phyloP scores from a whole-genome alignment of 2,329 filamentous ascomycete genomes.

The Diaporthe vaccinii region DNA sequence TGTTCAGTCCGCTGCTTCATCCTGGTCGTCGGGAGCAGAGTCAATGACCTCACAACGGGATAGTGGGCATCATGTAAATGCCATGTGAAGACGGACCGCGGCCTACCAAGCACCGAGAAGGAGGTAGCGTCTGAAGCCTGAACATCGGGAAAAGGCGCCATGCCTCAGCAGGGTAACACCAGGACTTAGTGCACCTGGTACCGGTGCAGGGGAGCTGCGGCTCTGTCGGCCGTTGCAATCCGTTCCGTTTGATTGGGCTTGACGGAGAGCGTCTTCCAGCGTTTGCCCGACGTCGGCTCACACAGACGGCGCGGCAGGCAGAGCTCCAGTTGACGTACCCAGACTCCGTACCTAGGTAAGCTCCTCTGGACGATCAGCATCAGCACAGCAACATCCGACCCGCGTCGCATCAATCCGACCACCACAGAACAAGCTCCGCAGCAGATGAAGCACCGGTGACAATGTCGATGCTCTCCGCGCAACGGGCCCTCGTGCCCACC shows the following conservation, averaged over 20 bases:
- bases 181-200: neutral
- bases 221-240: slow-evolving; percentile 26
- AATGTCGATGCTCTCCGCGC: slow-evolving; percentile 41
- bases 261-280: slow-evolving; percentile 6
- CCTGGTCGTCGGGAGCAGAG: neutral
- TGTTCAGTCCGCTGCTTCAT: neutral
- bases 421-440: slow-evolving; percentile 1
- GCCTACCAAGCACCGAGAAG: neutral
- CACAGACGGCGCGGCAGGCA: slow-evolving; percentile 11
- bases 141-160: neutral
- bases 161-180: neutral
- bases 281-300: slow-evolving; percentile 26
- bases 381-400: slow-evolving; percentile 23
- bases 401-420: slow-evolving; percentile 21
- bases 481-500: slow-evolving; percentile 39
- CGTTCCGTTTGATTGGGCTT: slow-evolving; percentile 30
- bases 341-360: neutral
- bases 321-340: slow-evolving; percentile 27
- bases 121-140: slow-evolving; percentile 2
- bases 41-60: slow-evolving; percentile 38
- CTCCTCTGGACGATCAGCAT: slow-evolving; percentile 8
- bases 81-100: slow-evolving; percentile 13
- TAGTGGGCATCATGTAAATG: neutral
- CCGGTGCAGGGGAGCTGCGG: neutral
- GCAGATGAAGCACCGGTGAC: slow-evolving; percentile 43